Base-by-base conservation (phyloP, 495 filamentous ascomycete genomes). In the Podospora comata region DNA sequence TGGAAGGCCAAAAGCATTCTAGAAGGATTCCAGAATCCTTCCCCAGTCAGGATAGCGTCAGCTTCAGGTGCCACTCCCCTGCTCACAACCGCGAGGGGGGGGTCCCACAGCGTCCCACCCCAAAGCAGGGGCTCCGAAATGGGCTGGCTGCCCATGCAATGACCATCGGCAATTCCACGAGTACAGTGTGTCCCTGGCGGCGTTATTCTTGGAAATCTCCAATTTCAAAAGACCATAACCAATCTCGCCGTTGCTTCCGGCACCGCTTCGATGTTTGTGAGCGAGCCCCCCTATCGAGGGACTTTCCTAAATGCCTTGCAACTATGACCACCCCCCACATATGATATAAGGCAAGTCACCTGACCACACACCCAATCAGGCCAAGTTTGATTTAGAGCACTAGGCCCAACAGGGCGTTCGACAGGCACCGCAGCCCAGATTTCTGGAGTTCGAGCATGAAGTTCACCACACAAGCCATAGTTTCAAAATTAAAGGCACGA, bases 1-100 rank as follows among this genome's bases (percentile, higher is more conserved):
- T 65, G 59, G 55, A 39, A 44, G 20, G 58, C 57, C 73, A 48
- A 48, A 48, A 13, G 5, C 55, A 19, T 71, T 73, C 71, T 72
- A 34, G 72, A 74, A 75, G 67, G 30, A 60, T 70, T 71, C 67
- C 72, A 63, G 74, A 76, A 76, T 64, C 53, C 60, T 68, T 66
- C 70, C 62, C 16, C n/a, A 73, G 63, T 28, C 18, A 60, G 54
- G 30, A 32, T 68, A 53, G 66, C 53, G 59, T 44, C 67, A 39
- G 39, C 66, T 1, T 67, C 68, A 68, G 65, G 62, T 71, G 64
- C 62, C 68, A 19, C 59, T 20, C 67, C 72, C 71, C 68, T 69
- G 62, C 61, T 64, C 68, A 15, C 19, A 11, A 44, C 62, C 39
- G 67, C 54, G 26, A 60, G 60, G 59, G 66, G 53, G 54, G 56